phyloP scores from a whole-genome alignment of 331 rosid genomes.

The Malus hybrid region DNA sequence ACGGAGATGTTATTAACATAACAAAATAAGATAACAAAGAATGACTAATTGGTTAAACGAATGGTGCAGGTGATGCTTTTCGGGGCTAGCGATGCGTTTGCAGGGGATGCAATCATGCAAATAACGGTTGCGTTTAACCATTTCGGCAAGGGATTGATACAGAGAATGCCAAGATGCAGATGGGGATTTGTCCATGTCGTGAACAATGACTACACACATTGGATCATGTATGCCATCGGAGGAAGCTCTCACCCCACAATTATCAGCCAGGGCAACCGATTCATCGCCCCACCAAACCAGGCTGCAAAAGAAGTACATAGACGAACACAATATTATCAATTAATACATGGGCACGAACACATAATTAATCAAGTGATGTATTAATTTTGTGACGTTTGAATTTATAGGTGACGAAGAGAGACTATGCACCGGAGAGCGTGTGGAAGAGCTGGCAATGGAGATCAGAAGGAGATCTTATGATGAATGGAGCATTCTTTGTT shows the following conservation, averaged over 20 bases:
- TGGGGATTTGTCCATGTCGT: constrained; percentile 79
- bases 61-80: constrained; percentile 59
- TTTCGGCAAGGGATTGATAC: constrained; percentile 75
- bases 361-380: neutral
- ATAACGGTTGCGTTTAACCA: constrained; percentile 88
- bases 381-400: neutral
- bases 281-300: constrained; percentile 57
- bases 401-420: constrained; percentile 46
- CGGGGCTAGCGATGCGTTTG: neutral
- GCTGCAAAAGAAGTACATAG: constrained; percentile 31
- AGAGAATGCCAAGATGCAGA: constrained; percentile 89
- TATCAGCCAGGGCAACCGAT: constrained; percentile 82
- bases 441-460: constrained; percentile 74
- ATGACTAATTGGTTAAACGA: neutral
- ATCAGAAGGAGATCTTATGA: constrained; percentile 53
- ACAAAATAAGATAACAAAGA: neutral
- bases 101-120: constrained; percentile 64
- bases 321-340: neutral
- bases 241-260: constrained; percentile 81
- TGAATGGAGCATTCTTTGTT: constrained; percentile 73
- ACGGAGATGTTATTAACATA: neutral
- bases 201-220: constrained; percentile 91
- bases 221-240: constrained; percentile 92
- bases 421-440: constrained; percentile 12
- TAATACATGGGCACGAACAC: neutral